Evolutionary conservation across 2,329 filamentous ascomycete species (phyloP), one percentile per base, ranked within the genome.

Genomic region (Sclerotinia trifoliorum): DNA sequence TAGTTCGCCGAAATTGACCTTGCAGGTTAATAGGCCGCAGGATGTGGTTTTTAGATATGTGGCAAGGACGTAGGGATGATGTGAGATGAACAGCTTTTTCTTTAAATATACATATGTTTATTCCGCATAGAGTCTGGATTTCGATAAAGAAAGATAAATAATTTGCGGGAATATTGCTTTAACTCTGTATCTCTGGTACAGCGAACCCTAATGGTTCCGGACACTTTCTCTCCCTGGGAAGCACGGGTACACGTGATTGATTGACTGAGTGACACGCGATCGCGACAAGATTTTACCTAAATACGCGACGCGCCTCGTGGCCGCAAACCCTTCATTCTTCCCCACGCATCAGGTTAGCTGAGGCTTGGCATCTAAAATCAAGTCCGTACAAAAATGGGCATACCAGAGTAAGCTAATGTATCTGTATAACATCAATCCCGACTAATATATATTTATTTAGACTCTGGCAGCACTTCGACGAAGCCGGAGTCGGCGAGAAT

Each of bases 21-120:
- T 70, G 13, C 69, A 70, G 63, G 69, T 70, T 51, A 69, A 69
- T 61, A 62, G 58, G 29, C 58, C 58, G 15, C 58, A 62, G 21
- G 58, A 62, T 51, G 58, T 62, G 15, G 44, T 62, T 19, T 62
- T 62, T 11, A 35, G 17, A 19, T 62, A 29, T n/a, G 29, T 62
- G 13, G 32, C 21, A 4, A 62, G 58, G n/a, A 17, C 11, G 5
- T 49, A 35, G 58, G 15, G 15, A 17, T 49, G 26, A 24, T 5
- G 4, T 2, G 15, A 19, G 8, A 10, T 32, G 10, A 3, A 29
- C 29, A 29, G 56, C 15, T 44, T 44, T 58, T n/a, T 44, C 24
- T 5, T 26, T 44, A 26, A 4, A 19, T 35, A 7, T 7, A 6
- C 6, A 35, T 35, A 35, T 35, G 6, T 35, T 39, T 24, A 6